phyloP scores from a whole-genome alignment of 768 basidiomycete species.

The Chalciporus pseudorubinellus region DNA sequence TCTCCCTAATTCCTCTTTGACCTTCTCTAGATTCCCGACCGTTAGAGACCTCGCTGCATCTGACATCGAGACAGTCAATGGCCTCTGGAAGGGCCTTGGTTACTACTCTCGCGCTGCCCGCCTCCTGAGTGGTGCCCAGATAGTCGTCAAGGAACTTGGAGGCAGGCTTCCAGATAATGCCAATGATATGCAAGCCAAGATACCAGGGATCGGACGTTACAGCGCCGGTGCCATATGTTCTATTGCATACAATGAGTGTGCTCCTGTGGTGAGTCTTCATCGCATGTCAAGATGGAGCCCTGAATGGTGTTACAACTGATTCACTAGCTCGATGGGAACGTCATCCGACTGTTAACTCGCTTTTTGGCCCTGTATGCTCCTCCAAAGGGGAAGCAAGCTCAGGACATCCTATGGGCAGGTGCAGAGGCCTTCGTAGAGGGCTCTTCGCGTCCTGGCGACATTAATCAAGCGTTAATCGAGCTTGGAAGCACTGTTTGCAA shows the following conservation, averaged over 20 bases:
- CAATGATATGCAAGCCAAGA: slow-evolving; percentile 73
- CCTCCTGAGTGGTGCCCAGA: slow-evolving; percentile 80
- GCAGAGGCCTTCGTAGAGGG: slow-evolving; percentile 67
- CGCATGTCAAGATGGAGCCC: neutral
- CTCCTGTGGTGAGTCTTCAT: slow-evolving; percentile 68
- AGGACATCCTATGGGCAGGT: slow-evolving; percentile 80
- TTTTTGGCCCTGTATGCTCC: slow-evolving; percentile 78
- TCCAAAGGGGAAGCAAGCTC: slow-evolving; percentile 74
- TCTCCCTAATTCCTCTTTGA: neutral
- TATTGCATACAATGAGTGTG: slow-evolving; percentile 83
- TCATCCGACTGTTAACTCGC: slow-evolving; percentile 81
- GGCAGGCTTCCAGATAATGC: slow-evolving; percentile 81
- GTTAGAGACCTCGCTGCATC: slow-evolving; percentile 69
- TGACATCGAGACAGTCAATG: slow-evolving; percentile 81
- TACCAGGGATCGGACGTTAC: slow-evolving; percentile 88
- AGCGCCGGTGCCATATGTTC: slow-evolving; percentile 83
- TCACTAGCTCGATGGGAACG: slow-evolving; percentile 82
- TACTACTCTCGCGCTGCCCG: slow-evolving; percentile 88
- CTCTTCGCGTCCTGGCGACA: slow-evolving; percentile 64
- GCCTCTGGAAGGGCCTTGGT: slow-evolving; percentile 88
- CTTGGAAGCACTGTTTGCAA: slow-evolving; percentile 93
- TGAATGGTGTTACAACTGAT: neutral
- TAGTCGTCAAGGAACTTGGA: slow-evolving; percentile 58
- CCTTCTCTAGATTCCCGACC: slow-evolving; percentile 67
- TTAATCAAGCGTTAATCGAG: slow-evolving; percentile 94